Conservation (phyloP, 2,329 filamentous ascomycete species). For the Cyclaneusma minus region DNA sequence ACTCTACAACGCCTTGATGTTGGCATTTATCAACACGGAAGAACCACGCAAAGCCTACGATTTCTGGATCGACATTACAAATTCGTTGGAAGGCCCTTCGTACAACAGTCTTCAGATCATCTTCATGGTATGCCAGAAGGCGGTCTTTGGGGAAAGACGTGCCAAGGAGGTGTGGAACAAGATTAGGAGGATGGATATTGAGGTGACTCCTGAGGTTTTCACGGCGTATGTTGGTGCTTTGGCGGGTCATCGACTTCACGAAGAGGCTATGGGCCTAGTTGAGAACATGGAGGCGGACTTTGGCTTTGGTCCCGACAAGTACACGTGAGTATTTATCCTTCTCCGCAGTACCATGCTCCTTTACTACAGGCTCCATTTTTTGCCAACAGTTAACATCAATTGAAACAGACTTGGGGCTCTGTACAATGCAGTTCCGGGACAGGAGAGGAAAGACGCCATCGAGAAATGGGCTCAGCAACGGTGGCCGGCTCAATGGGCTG, state of each 20-base stretch:
- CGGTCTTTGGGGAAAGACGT: conserved; percentile 38
- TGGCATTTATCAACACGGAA: conserved; percentile 62
- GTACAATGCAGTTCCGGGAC: conserved; percentile 57
- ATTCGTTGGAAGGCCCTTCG: conserved; percentile 70
- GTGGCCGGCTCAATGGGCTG: conserved; percentile 54
- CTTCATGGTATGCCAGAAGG: conserved; percentile 60
- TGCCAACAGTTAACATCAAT: conserved; percentile 8
- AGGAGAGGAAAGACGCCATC: conserved; percentile 50
- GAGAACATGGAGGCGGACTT: conserved; percentile 49
- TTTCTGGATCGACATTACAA: conserved; percentile 75
- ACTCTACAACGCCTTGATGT: conserved; percentile 73
- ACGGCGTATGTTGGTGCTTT: conserved; percentile 63
- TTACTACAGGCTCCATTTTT: conserved; percentile 1
- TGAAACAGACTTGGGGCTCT: conserved; percentile 50
- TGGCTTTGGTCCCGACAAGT: conserved; percentile 49
- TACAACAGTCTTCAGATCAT: conserved; percentile 69
- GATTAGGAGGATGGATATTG: conserved; percentile 60
- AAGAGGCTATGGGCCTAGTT: conserved; percentile 51
- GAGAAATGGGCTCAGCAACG: conserved; percentile 57
- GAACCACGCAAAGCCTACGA: conserved; percentile 51
- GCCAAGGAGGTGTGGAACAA: conserved; percentile 57
- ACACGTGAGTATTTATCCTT: conserved; percentile 43
- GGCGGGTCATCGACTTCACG: conserved; percentile 54
- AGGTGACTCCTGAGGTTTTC: conserved; percentile 59
- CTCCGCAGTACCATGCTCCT: conserved; percentile 1